phyloP scores from a whole-genome alignment of 2,329 filamentous ascomycete genomes.

The Fusarium multiceps region DNA sequence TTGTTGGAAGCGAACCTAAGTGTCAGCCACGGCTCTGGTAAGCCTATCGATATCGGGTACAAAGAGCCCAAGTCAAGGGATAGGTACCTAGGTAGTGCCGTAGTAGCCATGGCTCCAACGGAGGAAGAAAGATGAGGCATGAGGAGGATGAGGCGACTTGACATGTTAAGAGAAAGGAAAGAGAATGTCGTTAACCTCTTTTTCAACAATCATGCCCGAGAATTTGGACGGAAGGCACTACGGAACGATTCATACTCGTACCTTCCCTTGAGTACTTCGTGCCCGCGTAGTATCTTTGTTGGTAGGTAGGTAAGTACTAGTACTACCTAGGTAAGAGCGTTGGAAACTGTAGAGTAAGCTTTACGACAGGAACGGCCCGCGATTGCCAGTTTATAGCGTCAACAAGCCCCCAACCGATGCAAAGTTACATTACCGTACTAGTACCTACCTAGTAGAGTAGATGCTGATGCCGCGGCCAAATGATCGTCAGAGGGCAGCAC shows the following conservation, averaged over 20 bases:
- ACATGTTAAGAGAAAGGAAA: not conserved
- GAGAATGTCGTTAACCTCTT: not conserved
- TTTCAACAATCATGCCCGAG: not conserved
- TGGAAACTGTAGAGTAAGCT: not conserved
- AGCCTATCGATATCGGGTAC: conserved; percentile 2
- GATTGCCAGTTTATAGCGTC: conserved; percentile 6
- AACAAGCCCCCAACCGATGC: conserved; percentile 2
- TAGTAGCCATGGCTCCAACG: conserved; percentile 10
- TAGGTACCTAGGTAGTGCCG: not conserved
- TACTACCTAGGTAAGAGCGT: not conserved
- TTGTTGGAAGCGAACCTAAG: conserved; percentile 14
- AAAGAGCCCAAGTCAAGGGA: not conserved
- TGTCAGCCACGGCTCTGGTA: conserved; percentile 15
- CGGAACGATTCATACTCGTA: not conserved
- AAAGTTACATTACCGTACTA: not conserved
- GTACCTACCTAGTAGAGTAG: not conserved
- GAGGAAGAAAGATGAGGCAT: conserved; percentile 1
- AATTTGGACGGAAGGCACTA: not conserved
- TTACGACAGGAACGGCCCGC: conserved; percentile 18
- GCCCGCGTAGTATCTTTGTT: not conserved
- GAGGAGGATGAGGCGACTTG: not conserved
- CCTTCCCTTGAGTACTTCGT: not conserved
- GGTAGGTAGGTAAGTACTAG: not conserved
- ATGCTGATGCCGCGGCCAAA: conserved; percentile 12
- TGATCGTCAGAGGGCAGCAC: not conserved